Percentiles rank a stretch among this genome's conserved stretches.
Evolutionary conservation across 2,329 filamentous ascomycete species (phyloP).

Genomic region (Proliferodiscus dingleyae): DNA sequence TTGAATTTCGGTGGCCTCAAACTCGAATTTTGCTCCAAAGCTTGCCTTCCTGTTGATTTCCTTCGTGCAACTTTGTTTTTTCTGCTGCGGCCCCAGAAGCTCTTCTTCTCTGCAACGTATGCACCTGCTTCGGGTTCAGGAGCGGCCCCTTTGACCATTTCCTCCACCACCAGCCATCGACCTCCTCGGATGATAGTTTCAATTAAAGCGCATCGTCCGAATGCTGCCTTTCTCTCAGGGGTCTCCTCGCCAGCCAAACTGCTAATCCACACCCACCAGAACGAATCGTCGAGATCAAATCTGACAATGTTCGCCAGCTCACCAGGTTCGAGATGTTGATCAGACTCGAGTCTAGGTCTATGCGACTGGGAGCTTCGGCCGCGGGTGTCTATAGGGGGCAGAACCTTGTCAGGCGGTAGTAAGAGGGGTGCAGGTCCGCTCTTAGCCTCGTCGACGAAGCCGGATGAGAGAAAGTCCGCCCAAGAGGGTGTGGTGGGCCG

Average conservation of each 20-base stretch:
- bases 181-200: conserved; percentile 79
- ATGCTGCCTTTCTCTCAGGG: conserved; percentile 78
- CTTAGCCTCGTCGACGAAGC: conserved; percentile 76
- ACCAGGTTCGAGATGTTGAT: conserved; percentile 72
- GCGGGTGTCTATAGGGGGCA: conserved; percentile 77
- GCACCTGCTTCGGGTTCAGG: conserved; percentile 78
- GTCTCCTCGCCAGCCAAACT: conserved; percentile 91
- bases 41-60: conserved; percentile 64
- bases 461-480: conserved; percentile 94
- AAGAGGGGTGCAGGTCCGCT: conserved; percentile 62
- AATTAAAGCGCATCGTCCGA: conserved; percentile 86
- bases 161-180: conserved; percentile 91
- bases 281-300: conserved; percentile 86
- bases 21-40: conserved; percentile 42
- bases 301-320: conserved; percentile 88
- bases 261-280: conserved; percentile 99
- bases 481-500: conserved; percentile 94
- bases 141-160: conserved; percentile 90
- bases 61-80: conserved; percentile 63
- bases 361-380: conserved; percentile 87
- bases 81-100: conserved; percentile 82
- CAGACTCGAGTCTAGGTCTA: conserved; percentile 63
- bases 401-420: conserved; percentile 84
- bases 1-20: conserved; percentile 35
- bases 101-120: conserved; percentile 93